Evolutionary conservation across 2,329 filamentous ascomycete species (phyloP), one percentile per base, ranked within the genome.

Genomic region (Cercospora janseana): DNA sequence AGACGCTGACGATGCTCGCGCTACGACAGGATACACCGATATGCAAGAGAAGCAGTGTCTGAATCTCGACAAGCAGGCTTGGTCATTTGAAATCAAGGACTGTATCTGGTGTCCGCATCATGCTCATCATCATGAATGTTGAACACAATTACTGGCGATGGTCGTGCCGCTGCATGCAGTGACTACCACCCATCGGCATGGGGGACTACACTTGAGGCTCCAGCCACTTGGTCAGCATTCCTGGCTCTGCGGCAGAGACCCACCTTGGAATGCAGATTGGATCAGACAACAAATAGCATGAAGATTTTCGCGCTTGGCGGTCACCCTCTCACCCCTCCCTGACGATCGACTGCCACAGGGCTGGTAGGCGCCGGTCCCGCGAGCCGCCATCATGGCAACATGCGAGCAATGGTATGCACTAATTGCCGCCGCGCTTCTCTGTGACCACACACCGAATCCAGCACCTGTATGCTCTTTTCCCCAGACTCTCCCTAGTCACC

Each of bases 21-120:
- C 23, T 13, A 10, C 20, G 31, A 21, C 26, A 44, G 41, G 10
- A 6, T 24, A 24, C 7, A 44, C 41, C 21, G 41, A 44, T 31
- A 16, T 28, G 5, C 26, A 44, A n/a, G 41, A 44, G 27, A 44
- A 44, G 41, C 41, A 44, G n/a, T 44, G 41, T 31, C 12, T 29
- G 18, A 18, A 31, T 44, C 28, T 44, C 4, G 3, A 6, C 10
- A 23, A 18, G 12, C 24, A 28, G 27, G 41, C 26, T 44, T 44
- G 24, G 41, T 44, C 41, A 18, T n/a, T 31, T 12, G 6, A 12
- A 7, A 15, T 44, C 8, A 16, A 20, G 10, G 12, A 44, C 15
- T 44, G 41, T 20, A 18, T 28, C 28, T n/a, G 15, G 5, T 29
- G 41, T 44, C 16, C 41, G 16, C 29, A 32, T 13, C 24, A 20